Evolutionary conservation across 805 yeast species (phyloP).

Genomic region (Schizosaccharomyces pombe): DNA sequence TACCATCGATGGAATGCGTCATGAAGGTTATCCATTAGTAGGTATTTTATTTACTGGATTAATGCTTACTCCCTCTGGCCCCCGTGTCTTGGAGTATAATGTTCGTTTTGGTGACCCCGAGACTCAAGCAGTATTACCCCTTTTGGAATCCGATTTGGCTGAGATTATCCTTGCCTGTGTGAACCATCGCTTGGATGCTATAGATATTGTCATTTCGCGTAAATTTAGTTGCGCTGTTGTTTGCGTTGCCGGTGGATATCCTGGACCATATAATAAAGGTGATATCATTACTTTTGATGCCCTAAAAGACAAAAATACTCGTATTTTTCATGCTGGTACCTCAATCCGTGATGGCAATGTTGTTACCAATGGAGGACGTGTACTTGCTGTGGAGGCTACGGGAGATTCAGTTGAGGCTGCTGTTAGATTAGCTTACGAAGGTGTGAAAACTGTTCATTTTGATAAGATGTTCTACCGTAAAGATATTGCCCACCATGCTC

Average conservation of each 20-base stretch:
- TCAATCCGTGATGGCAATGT: conserved; percentile 29
- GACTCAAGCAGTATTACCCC: conserved; percentile 85
- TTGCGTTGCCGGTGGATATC: conserved; percentile 92
- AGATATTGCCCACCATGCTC: conserved; percentile 92
- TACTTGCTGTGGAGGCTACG: conserved; percentile 77
- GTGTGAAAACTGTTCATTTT: conserved; percentile 56
- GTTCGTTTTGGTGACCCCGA: conserved; percentile 99
- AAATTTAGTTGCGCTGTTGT: conserved; percentile 79
- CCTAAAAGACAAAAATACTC: conserved; percentile 25
- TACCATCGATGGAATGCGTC: conserved; percentile 87
- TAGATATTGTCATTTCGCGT: conserved; percentile 26
- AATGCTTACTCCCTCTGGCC: conserved; percentile 70
- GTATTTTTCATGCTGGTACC: conserved; percentile 95
- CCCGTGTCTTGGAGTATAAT: conserved; percentile 87
- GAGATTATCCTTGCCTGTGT: conserved; percentile 83
- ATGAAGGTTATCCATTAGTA: conserved; percentile 81
- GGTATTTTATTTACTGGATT: conserved; percentile 91
- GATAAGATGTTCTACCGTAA: conserved; percentile 58
- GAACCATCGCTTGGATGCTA: conserved; percentile 78
- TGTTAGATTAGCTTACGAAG: conserved; percentile 64
- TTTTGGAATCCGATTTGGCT: conserved; percentile 78
- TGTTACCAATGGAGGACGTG: conserved; percentile 88
- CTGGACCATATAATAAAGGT: conserved; percentile 66
- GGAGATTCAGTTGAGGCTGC: conserved; percentile 56
- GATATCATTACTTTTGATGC: conserved; percentile 46